These are phyloP conservation scores for Phytophthora pluvialis DNA, from an alignment of 352 stramenopile genomes.

Conservation along the genomic window DNA sequence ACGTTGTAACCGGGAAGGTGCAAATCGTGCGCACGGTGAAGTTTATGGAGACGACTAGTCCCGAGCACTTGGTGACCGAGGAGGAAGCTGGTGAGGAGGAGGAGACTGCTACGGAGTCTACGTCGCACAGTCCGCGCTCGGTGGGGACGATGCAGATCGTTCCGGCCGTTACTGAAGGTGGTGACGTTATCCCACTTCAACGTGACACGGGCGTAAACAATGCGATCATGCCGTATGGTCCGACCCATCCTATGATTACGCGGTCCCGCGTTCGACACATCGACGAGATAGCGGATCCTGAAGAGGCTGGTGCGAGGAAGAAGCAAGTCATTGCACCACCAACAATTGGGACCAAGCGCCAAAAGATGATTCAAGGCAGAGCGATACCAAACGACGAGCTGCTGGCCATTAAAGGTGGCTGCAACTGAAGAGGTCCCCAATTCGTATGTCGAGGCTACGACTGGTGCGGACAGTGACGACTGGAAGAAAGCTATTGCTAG, in stretches of 20 bases:
- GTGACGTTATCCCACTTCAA: conserved; percentile 9
- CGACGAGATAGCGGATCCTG: conserved; percentile 11
- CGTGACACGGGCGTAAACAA: neutral
- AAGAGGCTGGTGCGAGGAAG: conserved; percentile 9
- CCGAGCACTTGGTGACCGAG: neutral
- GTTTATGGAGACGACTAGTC: neutral
- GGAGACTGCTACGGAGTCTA: neutral
- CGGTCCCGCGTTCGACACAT: conserved; percentile 3
- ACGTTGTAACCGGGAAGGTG: too few species aligned
- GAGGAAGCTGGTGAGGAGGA: neutral
- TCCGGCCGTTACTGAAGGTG: neutral
- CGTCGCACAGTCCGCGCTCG: neutral
- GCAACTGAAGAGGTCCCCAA: neutral
- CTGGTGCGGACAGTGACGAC: neutral
- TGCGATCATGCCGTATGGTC: neutral
- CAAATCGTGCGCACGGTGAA: neutral
- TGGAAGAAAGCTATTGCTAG: neutral
- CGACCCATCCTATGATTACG: conserved; percentile 8
- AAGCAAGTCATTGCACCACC: conserved; percentile 5
- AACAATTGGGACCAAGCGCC: conserved; percentile 6
- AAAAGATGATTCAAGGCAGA: conserved; percentile 2
- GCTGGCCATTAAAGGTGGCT: neutral
- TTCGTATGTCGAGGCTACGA: neutral
- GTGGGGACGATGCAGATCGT: neutral
- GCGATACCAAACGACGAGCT: neutral